Evolutionary conservation across 208 protist genomes (phyloP), one percentile per base, ranked within the genome.

Genomic region (Acanthamoeba royreba): DNA sequence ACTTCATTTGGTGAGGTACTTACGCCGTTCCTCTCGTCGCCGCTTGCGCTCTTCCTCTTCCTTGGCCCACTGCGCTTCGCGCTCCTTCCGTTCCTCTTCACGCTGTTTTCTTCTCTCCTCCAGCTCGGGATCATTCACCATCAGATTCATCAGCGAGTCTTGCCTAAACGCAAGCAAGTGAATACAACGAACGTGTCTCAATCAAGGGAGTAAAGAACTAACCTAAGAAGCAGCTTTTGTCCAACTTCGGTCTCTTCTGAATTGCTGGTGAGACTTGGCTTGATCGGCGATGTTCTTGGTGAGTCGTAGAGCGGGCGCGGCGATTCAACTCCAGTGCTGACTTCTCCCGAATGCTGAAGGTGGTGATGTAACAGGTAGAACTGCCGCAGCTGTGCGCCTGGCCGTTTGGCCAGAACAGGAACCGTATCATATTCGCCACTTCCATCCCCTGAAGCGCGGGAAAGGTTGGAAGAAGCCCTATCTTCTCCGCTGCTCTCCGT

Each of bases 81-180:
- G 47, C 55, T 72, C 83, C 28, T 72, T 90, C 11, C 83, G 47
- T 42, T 90, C 83, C 25, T 90, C 83, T 25, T 90, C 83, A 4
- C 83, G 45, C 83, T 90, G 83, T 52, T 90, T 90, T 19, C 83
- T 31, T 69, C 83, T 17, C 83, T 90, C 83, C 25, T 90, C 83
- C 15, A 90, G 83, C 38, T 61, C 53, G 35, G 55, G 47, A 28
- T 90, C 83, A 42, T 90, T 90, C 49, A 90, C 83, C 49, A 90
- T 28, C 83, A 90, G 55, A 31, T 33, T 43, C 83, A 90, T 72
- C 35, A 90, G 52, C 31, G 53, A 72, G 83, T 85, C 74, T 19
- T 85, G 74, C 25, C 74, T 47, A 45, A 81, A 4, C 25, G 4
- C 0, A 72, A n/a, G 40, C 61, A n/a, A n/a, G 38, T 15, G 28